Evolutionary conservation across 2,329 filamentous ascomycete species (phyloP), one percentile per base, ranked within the genome.

Genomic region (Aspergillus pseudoterreus): DNA sequence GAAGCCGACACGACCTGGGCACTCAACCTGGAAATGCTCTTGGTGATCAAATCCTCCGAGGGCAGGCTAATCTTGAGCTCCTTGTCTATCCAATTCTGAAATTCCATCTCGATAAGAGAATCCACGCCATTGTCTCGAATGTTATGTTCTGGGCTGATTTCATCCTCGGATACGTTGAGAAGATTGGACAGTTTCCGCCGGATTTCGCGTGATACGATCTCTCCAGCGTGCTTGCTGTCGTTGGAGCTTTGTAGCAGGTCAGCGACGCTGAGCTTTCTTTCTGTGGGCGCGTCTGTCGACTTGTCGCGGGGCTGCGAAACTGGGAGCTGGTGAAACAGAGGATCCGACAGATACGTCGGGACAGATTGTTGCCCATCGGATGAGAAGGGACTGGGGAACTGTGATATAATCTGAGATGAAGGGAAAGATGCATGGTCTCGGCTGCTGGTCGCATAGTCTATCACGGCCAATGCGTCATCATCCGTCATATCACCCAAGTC

Each of bases 31-130:
- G 38, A 19, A 14, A 35, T 15, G 21, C 17, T 35, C 17, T 49
- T 24, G 8, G n/a, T 6, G 17, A 15, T 43, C 39, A 49, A 12
- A 15, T 43, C 47, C 21, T 22, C 38, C n/a, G 10, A 15, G 8
- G 46, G 14, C 2, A 48, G n/a, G 8, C 12, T 52, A 1, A 56
- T 52, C 4, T 45, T 51, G 10, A 61, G 42, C 15, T 61, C 59
- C 39, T 55, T 60, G 3, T 49, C 52, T n/a, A 63, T 24, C 63
- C 60, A 65, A 14, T 50, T 63, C 24, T 56, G 49, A 32, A 64
- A 62, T 39, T 64, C 63, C 48, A 64, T 57, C 11, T 58, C 59
- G 9, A 63, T 54, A 10, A 65, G 54, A 12, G 55, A 61, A 47
- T 64, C 63, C 2, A 65, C 57, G 15, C 60, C 63, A 43, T 61